Percentiles rank a stretch among this genome's conserved stretches.
Conservation (phyloP, 805 yeast genomes). For the Yamadazyma akitaensis region DNA sequence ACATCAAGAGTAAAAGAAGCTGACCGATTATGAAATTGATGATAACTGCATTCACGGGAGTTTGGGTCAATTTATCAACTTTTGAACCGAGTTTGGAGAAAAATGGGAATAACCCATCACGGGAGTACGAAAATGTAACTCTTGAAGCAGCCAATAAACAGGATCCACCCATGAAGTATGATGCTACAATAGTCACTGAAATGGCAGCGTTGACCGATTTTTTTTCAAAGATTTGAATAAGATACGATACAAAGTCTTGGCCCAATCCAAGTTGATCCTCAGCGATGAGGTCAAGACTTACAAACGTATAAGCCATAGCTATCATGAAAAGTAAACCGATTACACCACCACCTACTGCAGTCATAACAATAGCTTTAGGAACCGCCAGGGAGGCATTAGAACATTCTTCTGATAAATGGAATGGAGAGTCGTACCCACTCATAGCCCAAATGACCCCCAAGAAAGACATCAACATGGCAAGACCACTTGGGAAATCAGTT, state of each 20-base stretch:
- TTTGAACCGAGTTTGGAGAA: conserved; percentile 45
- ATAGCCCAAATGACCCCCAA: conserved; percentile 67
- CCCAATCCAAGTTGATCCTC: conserved; percentile 48
- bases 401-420: conserved; percentile 72
- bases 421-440: conserved; percentile 75
- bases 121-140: conserved; percentile 63
- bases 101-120: conserved; percentile 66
- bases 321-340: conserved; percentile 57
- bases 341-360: conserved; percentile 52
- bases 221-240: conserved; percentile 45
- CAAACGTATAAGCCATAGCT: conserved; percentile 60
- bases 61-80: conserved; percentile 51
- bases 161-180: conserved; percentile 40
- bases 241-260: conserved; percentile 58
- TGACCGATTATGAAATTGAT: conserved; percentile 54
- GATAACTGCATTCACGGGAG: conserved; percentile 67
- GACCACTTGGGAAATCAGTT: conserved; percentile 64
- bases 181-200: conserved; percentile 36
- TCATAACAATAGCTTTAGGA: conserved; percentile 64
- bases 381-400: conserved; percentile 61
- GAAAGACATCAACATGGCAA: conserved; percentile 54
- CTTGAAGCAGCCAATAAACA: conserved; percentile 65
- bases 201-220: conserved; percentile 36
- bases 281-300: conserved; percentile 45
- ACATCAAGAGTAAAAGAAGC: conserved; percentile 52